phyloP scores from a whole-genome alignment of 306 rosid species.

The Rubus parviflorus region DNA sequence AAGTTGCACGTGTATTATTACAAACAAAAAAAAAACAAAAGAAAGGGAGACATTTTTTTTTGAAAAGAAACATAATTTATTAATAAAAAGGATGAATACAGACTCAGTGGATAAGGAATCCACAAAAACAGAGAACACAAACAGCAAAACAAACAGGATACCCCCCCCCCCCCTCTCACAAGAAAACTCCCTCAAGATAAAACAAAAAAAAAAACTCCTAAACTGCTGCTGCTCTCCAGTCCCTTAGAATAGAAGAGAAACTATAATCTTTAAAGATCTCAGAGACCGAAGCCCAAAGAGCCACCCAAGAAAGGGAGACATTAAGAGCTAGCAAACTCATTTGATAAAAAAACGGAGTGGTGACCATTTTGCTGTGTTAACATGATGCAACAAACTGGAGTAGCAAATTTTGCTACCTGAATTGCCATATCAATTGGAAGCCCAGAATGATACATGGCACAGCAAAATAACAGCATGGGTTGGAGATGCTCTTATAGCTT shows the following conservation, averaged over 20 bases:
- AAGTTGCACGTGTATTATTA: not conserved
- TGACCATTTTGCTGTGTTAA: not conserved
- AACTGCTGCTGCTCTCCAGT: no score
- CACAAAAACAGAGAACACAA: no score
- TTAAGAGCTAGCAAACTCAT: not conserved
- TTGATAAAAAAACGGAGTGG: not conserved
- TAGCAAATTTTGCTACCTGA: constrained; percentile 13
- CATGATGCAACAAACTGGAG: not conserved
- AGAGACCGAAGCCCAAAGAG: no score
- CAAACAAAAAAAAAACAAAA: not conserved
- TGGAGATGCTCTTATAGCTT: not conserved
- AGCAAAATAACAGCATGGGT: constrained; percentile 7
- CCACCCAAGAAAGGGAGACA: not conserved
- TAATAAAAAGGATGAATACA: no score
- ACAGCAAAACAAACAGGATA: no score
- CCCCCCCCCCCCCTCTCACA: no score
- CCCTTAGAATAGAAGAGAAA: no score
- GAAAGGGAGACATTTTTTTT: not conserved
- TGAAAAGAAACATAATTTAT: no score
- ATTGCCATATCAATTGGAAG: not conserved
- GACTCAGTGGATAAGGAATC: no score
- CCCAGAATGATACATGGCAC: not conserved
- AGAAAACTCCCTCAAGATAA: no score
- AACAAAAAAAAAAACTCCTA: no score
- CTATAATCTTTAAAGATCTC: no score